phyloP scores from a whole-genome alignment of 2,329 filamentous ascomycete species.

The Eurotiales sp. region DNA sequence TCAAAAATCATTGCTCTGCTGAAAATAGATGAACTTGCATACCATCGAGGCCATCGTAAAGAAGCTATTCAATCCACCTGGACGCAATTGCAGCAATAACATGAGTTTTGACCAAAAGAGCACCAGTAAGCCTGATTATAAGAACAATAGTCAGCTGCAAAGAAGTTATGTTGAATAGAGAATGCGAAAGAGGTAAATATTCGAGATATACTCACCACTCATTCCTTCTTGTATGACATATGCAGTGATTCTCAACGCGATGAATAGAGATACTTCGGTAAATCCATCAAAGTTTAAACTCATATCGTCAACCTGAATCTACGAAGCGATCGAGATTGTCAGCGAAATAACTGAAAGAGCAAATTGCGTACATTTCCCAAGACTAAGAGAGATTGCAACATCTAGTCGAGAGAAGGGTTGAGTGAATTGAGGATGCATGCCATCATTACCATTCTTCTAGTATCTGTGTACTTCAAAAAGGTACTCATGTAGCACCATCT shows the following conservation, averaged over 20 bases:
- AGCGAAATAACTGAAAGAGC: not conserved
- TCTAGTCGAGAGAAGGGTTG: too few relatives aligned
- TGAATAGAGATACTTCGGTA: not conserved
- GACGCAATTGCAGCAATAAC: constrained; percentile 9
- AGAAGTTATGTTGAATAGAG: too few relatives aligned
- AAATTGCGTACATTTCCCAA: not conserved
- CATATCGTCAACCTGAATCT: not conserved
- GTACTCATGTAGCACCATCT: too few relatives aligned
- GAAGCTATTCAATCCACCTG: not conserved
- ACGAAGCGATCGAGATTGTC: not conserved
- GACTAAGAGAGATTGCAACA: too few relatives aligned
- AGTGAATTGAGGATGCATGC: too few relatives aligned
- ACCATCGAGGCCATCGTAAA: too few relatives aligned
- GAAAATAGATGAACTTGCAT: too few relatives aligned
- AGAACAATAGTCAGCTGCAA: constrained; percentile 10
- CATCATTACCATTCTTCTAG: too few relatives aligned
- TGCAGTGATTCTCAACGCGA: not conserved
- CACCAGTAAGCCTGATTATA: constrained; percentile 8
- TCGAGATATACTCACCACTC: not conserved
- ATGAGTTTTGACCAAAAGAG: constrained; percentile 13
- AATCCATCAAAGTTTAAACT: not conserved
- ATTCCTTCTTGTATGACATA: not conserved
- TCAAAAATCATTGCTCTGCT: too few relatives aligned
- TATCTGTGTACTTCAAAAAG: too few relatives aligned
- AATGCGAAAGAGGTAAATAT: not conserved